These are phyloP conservation scores for Aspergillus unguis DNA, from an alignment of 2,329 filamentous ascomycete genomes.

Conservation along the genomic window DNA sequence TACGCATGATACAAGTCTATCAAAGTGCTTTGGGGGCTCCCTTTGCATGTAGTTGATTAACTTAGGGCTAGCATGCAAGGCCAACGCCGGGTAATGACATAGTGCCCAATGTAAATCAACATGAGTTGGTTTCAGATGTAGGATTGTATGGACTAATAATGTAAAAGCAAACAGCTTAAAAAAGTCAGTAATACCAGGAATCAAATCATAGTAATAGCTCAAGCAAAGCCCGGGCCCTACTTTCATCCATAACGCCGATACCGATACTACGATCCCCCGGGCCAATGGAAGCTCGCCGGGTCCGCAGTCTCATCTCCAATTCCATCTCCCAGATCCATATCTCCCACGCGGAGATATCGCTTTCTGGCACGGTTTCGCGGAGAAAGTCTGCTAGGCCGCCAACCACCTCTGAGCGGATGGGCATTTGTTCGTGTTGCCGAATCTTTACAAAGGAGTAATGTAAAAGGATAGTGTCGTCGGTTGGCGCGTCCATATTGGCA, in stretches of 20 bases:
- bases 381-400: conserved; percentile 17
- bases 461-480: conserved; percentile 7
- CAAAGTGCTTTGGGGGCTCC: too few species aligned
- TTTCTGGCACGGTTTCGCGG: conserved; percentile 10
- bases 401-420: conserved; percentile 7
- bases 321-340: conserved; percentile 10
- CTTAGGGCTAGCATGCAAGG: too few species aligned
- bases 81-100: too few species aligned
- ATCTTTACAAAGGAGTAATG: conserved; percentile 17
- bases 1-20: too few species aligned
- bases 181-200: neutral
- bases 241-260: conserved; percentile 8
- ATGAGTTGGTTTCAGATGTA: too few species aligned
- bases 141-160: too few species aligned
- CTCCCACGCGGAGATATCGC: conserved; percentile 11
- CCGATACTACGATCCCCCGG: neutral
- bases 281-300: neutral
- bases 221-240: conserved; percentile 1
- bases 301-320: conserved; percentile 1
- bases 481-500: conserved; percentile 1
- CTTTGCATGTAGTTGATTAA: too few species aligned
- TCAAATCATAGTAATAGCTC: conserved; percentile 41
- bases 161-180: too few species aligned
- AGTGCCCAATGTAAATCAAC: too few species aligned
- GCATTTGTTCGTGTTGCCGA: conserved; percentile 5